phyloP scores from a whole-genome alignment of 2,329 filamentous ascomycete genomes.

The Verticillium isaacii region DNA sequence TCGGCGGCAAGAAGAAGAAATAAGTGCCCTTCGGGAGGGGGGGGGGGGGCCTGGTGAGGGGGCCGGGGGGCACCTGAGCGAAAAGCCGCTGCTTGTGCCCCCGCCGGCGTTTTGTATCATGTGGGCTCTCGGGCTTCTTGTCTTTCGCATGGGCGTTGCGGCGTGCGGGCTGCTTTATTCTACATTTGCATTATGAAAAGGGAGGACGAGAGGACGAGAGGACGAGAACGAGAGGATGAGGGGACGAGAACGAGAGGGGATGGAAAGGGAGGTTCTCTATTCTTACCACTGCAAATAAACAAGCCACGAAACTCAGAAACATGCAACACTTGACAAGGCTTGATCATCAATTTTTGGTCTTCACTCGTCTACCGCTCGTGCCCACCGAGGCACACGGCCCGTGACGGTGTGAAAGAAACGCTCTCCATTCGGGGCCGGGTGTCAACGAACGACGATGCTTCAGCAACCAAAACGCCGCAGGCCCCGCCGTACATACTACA shows the following conservation, averaged over 20 bases:
- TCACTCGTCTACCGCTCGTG: no score
- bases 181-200: neutral
- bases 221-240: no score
- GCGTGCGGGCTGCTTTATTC: neutral
- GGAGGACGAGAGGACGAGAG: neutral
- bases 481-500: neutral
- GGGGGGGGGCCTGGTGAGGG: no score
- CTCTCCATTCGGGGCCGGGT: neutral
- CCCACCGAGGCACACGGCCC: no score
- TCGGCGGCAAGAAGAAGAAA: slow-evolving; percentile 49
- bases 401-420: neutral
- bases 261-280: no score
- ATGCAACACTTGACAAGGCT: neutral
- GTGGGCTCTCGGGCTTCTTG: neutral
- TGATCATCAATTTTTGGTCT: neutral
- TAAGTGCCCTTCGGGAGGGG: neutral
- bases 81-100: no score
- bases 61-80: neutral
- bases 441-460: neutral
- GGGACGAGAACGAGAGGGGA: no score
- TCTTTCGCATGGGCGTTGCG: slow-evolving; percentile 2
- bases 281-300: neutral
- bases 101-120: neutral
- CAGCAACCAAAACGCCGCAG: neutral
- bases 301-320: neutral